phyloP scores from a whole-genome alignment of 1,139 yeast species.

The Kurtzmaniella quercitrusa region DNA sequence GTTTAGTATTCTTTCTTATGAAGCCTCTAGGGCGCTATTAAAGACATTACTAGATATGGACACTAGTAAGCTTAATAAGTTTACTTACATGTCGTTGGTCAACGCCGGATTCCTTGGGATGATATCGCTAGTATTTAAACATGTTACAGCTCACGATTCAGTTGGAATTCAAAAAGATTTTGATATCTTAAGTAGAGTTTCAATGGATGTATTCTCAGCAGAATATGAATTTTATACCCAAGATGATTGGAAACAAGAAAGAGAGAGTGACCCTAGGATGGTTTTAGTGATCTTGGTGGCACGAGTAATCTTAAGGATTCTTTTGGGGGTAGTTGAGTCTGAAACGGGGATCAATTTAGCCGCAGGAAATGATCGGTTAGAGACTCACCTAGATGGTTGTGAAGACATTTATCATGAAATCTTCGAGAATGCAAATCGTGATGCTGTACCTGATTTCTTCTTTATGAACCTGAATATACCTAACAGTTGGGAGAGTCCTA shows the following conservation, averaged over 20 bases:
- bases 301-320: constrained; percentile 17
- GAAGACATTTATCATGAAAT: constrained; percentile 18
- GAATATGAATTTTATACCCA: constrained; percentile 1
- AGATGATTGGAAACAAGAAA: constrained; percentile 8
- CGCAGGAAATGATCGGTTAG: constrained; percentile 13
- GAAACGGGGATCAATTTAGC: constrained; percentile 11
- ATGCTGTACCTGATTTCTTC: not conserved
- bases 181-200: constrained; percentile 2
- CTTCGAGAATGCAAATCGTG: constrained; percentile 9
- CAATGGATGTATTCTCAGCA: constrained; percentile 5
- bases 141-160: not conserved
- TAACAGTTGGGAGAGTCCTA: not conserved
- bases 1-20: constrained; percentile 10
- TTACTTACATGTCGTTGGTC: not conserved
- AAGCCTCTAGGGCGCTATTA: constrained; percentile 10
- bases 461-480: not conserved
- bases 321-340: constrained; percentile 13
- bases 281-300: constrained; percentile 10
- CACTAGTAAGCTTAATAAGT: not conserved
- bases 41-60: constrained; percentile 7
- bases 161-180: constrained; percentile 1
- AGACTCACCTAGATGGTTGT: constrained; percentile 15
- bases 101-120: constrained; percentile 3
- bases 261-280: constrained; percentile 8
- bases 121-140: constrained; percentile 6